Conservation (phyloP, 78 protist species). For the Pelomyxa schiedti region DNA sequence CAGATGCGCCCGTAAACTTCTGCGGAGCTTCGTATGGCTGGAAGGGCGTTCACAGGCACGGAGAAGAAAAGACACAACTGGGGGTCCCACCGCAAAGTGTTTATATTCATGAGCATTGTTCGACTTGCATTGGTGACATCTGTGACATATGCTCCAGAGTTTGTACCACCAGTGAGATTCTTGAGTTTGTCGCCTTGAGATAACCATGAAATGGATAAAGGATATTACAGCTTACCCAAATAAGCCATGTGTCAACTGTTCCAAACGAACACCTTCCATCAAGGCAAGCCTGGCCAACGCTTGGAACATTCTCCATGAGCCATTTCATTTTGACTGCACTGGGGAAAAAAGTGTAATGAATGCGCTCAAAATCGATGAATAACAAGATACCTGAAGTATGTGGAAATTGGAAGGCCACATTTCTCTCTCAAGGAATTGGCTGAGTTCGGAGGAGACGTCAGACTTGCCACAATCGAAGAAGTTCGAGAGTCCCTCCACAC, state of each 20-base stretch:
- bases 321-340: constrained; percentile 56
- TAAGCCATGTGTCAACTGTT: constrained; percentile 92
- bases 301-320: constrained; percentile 75
- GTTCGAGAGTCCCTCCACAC: too few species aligned
- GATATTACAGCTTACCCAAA: constrained; percentile 25
- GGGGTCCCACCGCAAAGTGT: constrained; percentile 73
- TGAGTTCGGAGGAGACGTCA: too few species aligned
- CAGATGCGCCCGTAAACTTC: constrained; percentile 40
- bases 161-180: constrained; percentile 74
- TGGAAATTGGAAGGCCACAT: constrained; percentile 88
- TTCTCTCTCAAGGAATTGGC: constrained; percentile 11
- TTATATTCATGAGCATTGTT: constrained; percentile 90
- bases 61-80: constrained; percentile 43
- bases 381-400: constrained; percentile 76
- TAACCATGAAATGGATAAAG: not conserved
- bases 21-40: constrained; percentile 35
- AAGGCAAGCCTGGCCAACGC: not conserved
- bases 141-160: constrained; percentile 67
- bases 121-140: constrained; percentile 95
- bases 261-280: constrained; percentile 58
- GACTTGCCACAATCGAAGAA: too few species aligned
- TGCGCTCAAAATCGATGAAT: constrained; percentile 17
- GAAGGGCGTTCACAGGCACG: constrained; percentile 30
- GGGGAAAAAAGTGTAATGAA: too few species aligned
- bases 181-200: not conserved